phyloP scores from a whole-genome alignment of 2,329 filamentous ascomycete genomes.

The Chrysoporthe austroafricana region DNA sequence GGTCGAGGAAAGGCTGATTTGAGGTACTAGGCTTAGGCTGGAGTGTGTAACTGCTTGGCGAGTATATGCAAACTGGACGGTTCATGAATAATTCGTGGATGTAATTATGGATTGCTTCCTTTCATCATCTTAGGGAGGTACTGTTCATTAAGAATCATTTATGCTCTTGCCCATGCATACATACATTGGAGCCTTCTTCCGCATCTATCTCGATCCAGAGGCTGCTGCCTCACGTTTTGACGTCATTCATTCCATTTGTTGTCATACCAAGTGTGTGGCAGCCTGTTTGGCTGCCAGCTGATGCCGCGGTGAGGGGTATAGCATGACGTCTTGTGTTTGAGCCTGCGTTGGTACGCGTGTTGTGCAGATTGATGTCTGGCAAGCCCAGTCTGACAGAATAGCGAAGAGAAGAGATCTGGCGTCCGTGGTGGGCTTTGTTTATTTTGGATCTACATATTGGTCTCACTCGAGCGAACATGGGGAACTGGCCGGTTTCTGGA shows the following conservation, averaged over 20 bases:
- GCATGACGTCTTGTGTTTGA: slow-evolving; percentile 1
- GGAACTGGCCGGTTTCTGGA: not conserved
- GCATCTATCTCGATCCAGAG: not conserved
- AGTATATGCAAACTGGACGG: not conserved
- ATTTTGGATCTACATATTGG: not conserved
- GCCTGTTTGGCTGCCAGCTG: slow-evolving; percentile 1
- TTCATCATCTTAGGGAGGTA: not conserved
- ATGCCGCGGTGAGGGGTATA: not conserved
- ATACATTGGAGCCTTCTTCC: not conserved
- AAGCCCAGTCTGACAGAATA: not conserved
- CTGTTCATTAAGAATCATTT: too few relatives aligned
- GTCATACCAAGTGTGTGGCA: not conserved
- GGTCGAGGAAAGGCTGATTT: not conserved
- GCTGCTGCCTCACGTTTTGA: not conserved
- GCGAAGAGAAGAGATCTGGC: not conserved
- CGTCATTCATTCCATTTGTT: slow-evolving; percentile 10
- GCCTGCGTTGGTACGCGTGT: not conserved
- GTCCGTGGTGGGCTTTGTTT: not conserved
- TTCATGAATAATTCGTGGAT: not conserved
- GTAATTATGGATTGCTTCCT: not conserved
- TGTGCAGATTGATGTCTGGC: not conserved
- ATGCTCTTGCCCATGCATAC: not conserved
- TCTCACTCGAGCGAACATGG: too few relatives aligned
- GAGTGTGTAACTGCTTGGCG: not conserved
- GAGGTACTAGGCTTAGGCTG: not conserved